Evolutionary conservation across 2,329 filamentous ascomycete genomes (phyloP).

Genomic region (Exophiala alcalophila): DNA sequence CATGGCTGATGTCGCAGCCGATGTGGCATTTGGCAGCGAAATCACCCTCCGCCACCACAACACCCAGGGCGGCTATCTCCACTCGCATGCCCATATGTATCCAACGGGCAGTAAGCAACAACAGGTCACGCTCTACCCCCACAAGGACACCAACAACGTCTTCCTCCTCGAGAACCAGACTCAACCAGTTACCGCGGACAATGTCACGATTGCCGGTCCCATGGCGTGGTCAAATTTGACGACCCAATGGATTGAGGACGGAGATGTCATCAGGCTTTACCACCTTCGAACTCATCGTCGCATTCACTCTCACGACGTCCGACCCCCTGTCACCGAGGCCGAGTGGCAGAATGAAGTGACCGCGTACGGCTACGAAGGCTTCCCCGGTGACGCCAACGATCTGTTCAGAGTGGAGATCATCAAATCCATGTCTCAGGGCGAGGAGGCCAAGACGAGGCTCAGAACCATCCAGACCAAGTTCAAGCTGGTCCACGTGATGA

Average conservation of each 20-base stretch:
- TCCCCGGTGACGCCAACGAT: conserved; percentile 95
- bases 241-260: conserved; percentile 69
- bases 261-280: conserved; percentile 76
- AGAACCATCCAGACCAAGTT: conserved; percentile 97
- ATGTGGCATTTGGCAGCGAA: conserved; percentile 84
- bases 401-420: conserved; percentile 93
- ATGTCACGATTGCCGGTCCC: conserved; percentile 77
- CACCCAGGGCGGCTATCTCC: conserved; percentile 94
- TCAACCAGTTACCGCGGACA: conserved; percentile 68
- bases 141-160: conserved; percentile 98
- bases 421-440: conserved; percentile 78
- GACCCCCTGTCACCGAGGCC: conserved; percentile 77
- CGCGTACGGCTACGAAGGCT: conserved; percentile 95
- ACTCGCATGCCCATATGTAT: conserved; percentile 97
- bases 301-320: conserved; percentile 93
- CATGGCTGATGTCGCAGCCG: conserved; percentile 92
- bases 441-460: conserved; percentile 75
- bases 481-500: conserved; percentile 92
- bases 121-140: conserved; percentile 95
- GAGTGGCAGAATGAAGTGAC: conserved; percentile 97
- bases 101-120: conserved; percentile 97
- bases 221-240: conserved; percentile 78
- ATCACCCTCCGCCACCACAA: conserved; percentile 89
- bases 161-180: conserved; percentile 96
- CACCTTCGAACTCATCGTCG: conserved; percentile 80